Percentiles rank a stretch among this genome's conserved stretches.
phyloP scores from a whole-genome alignment of 805 yeast genomes.

The Barnettozyma siamensis region DNA sequence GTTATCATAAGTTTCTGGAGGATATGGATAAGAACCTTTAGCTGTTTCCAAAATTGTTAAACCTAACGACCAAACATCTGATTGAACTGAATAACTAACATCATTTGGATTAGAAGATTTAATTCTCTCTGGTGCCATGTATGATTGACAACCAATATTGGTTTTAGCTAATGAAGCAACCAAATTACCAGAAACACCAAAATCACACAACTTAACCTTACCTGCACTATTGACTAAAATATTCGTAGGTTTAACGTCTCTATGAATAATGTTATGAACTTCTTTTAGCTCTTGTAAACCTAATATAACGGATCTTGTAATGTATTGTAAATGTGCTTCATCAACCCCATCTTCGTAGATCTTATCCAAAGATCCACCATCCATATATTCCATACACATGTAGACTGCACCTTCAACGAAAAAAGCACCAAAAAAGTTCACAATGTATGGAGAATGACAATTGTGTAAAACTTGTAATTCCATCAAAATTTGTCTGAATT shows the following conservation, averaged over 20 bases:
- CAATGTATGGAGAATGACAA: constrained; percentile 85
- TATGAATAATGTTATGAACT: constrained; percentile 84
- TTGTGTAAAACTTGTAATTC: constrained; percentile 91
- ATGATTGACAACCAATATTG: constrained; percentile 95
- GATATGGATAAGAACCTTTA: constrained; percentile 91
- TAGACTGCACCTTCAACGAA: constrained; percentile 97
- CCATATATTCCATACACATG: constrained; percentile 98
- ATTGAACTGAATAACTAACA: constrained; percentile 81
- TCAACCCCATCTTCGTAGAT: constrained; percentile 70
- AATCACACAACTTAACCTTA: constrained; percentile 88
- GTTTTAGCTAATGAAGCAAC: constrained; percentile 95
- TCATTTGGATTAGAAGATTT: constrained; percentile 69
- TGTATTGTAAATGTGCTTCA: constrained; percentile 74
- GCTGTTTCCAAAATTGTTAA: constrained; percentile 83
- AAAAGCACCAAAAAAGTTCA: constrained; percentile 95
- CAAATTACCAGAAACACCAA: constrained; percentile 92
- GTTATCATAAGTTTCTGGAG: constrained; percentile 86
- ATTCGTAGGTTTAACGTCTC: constrained; percentile 97
- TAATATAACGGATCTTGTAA: constrained; percentile 70
- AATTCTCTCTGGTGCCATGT: constrained; percentile 98
- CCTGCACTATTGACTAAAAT: constrained; percentile 78
- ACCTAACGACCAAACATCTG: constrained; percentile 95
- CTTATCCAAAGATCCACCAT: constrained; percentile 89
- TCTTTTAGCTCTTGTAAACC: constrained; percentile 87
- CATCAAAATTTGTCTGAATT: constrained; percentile 91